Conservation (phyloP, 1,139 yeast genomes). For the Zhuliangozyma parablackwelliae region DNA sequence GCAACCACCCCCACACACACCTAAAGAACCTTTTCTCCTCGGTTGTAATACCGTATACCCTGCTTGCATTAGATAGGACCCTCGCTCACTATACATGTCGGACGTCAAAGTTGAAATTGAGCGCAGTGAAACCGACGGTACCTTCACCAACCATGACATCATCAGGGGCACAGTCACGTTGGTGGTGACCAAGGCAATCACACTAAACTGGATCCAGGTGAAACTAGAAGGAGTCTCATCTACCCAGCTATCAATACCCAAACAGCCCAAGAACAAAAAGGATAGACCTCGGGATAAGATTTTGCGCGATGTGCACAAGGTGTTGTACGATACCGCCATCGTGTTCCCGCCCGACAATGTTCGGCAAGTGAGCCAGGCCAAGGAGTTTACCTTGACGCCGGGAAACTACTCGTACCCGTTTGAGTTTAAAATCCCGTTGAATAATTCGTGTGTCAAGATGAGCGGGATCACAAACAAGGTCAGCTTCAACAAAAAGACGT, state of each 20-base stretch:
- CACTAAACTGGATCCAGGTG: constrained; percentile 50
- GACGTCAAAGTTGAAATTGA: constrained; percentile 38
- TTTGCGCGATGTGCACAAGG: constrained; percentile 47
- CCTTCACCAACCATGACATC: constrained; percentile 50
- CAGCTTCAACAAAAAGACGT: constrained; percentile 27
- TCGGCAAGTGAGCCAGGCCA: constrained; percentile 41
- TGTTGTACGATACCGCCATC: constrained; percentile 50
- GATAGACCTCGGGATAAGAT: constrained; percentile 17
- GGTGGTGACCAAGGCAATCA: constrained; percentile 41
- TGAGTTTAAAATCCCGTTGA: constrained; percentile 49
- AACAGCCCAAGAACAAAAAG: constrained; percentile 10
- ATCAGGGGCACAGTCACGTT: constrained; percentile 47
- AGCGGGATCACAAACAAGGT: constrained; percentile 41
- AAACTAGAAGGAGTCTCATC: constrained; percentile 55
- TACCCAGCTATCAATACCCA: constrained; percentile 32
- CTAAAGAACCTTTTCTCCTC: no score
- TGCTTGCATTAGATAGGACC: no score
- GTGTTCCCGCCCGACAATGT: constrained; percentile 63
- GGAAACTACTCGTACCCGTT: constrained; percentile 60
- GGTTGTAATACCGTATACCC: no score
- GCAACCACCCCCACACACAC: no score
- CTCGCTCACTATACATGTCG: no score
- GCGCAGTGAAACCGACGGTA: constrained; percentile 32
- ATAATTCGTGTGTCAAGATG: constrained; percentile 43
- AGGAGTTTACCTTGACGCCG: constrained; percentile 56